These are phyloP conservation scores for Salvia splendens DNA, from an alignment of 257 asterid genomes.

Conservation along the genomic window DNA sequence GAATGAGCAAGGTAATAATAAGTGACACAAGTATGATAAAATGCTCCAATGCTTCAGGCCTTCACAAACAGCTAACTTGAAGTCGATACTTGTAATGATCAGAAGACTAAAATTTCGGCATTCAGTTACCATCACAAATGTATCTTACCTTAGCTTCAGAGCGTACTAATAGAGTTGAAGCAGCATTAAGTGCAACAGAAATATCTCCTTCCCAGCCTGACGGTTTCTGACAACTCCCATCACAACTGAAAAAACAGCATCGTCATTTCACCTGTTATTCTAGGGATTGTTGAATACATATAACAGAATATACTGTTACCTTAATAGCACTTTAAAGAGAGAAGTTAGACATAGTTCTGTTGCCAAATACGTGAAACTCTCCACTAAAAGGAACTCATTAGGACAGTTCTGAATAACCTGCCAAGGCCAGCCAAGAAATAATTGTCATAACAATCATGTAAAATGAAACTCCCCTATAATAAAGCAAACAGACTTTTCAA, in stretches of 20 bases:
- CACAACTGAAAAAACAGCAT: constrained; percentile 45
- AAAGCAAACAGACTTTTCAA: constrained; percentile 22
- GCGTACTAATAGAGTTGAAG: constrained; percentile 62
- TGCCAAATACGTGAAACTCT: constrained; percentile 59
- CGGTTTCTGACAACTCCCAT: constrained; percentile 47
- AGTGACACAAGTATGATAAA: constrained; percentile 25
- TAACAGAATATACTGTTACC: constrained; percentile 47
- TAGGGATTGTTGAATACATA: constrained; percentile 16
- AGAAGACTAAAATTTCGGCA: background rate
- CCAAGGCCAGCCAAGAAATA: constrained; percentile 39
- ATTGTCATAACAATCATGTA: constrained; percentile 23
- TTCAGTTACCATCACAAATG: constrained; percentile 26
- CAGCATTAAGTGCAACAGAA: constrained; percentile 48
- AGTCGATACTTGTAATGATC: constrained; percentile 9
- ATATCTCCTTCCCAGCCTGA: constrained; percentile 53
- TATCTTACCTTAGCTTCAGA: constrained; percentile 58
- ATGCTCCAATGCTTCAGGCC: constrained; percentile 15
- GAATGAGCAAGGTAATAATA: constrained; percentile 23
- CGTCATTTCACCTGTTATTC: constrained; percentile 29
- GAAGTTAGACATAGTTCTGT: constrained; percentile 76
- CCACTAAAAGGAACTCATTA: constrained; percentile 62
- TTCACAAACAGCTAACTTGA: background rate
- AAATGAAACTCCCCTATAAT: constrained; percentile 5
- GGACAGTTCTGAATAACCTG: constrained; percentile 93
- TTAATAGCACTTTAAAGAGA: constrained; percentile 58